Conservation (phyloP, 306 rosid species). For the Glycine soja region DNA sequence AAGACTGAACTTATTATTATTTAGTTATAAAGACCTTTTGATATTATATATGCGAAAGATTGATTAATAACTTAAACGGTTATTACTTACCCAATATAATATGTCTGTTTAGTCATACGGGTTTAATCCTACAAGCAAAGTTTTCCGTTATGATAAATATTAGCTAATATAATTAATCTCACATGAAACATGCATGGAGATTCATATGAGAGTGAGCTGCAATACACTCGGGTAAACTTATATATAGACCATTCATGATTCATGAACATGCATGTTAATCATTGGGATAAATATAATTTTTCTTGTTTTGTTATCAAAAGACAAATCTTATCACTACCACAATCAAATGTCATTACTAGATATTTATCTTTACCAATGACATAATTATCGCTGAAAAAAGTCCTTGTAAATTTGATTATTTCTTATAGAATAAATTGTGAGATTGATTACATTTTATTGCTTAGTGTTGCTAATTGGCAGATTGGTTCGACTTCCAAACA, state of each 20-base stretch:
- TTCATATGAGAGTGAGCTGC: conserved; percentile 14
- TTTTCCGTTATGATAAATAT: neutral
- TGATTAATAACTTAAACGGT: neutral
- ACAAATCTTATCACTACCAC: too few relatives aligned
- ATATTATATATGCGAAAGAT: neutral
- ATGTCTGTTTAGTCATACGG: neutral
- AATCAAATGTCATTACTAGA: too few relatives aligned
- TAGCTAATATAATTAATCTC: neutral
- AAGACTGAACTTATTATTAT: neutral
- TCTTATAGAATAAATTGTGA: too few relatives aligned
- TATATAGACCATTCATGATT: too few relatives aligned
- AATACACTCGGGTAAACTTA: neutral
- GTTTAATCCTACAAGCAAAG: too few relatives aligned
- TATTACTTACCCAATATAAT: neutral
- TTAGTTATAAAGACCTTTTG: neutral
- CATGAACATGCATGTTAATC: neutral
- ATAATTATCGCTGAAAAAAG: too few relatives aligned
- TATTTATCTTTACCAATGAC: too few relatives aligned
- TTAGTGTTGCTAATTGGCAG: neutral
- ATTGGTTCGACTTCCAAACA: neutral
- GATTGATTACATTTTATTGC: too few relatives aligned
- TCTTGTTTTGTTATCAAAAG: too few relatives aligned
- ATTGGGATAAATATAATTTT: too few relatives aligned
- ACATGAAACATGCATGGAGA: neutral
- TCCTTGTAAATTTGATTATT: too few relatives aligned